Conservation (phyloP, 1,284 basidiomycete species). For the Trametes polyzona region DNA sequence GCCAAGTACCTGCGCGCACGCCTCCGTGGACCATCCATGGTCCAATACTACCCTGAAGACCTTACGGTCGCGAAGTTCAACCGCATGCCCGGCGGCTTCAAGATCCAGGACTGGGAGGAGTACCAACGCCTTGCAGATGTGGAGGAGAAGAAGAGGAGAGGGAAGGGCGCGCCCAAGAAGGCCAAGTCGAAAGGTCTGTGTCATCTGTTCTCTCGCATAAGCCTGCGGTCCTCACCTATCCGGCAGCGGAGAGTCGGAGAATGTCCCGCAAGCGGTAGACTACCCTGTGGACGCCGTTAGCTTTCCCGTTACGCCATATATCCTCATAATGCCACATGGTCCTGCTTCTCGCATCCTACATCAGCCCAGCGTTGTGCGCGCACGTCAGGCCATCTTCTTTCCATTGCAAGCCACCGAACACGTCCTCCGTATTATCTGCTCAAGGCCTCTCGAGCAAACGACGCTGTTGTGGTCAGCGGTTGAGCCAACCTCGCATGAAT, state of each 20-base stretch:
- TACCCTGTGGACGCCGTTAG: not conserved
- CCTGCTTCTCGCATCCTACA: not conserved
- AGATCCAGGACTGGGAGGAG: conserved; percentile 66
- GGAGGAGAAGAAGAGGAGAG: conserved; percentile 68
- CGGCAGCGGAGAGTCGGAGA: conserved; percentile 50
- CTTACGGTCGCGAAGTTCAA: conserved; percentile 56
- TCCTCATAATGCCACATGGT: not conserved
- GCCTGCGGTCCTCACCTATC: not conserved
- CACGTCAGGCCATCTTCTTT: too few species aligned
- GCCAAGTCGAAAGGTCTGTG: conserved; percentile 67
- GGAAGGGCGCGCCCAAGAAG: conserved; percentile 82
- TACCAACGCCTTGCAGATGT: conserved; percentile 69
- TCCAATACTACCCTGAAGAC: conserved; percentile 72
- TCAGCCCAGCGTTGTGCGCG: not conserved
- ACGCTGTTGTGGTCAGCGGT: too few species aligned
- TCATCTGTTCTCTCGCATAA: not conserved
- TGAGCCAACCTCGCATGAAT: too few species aligned
- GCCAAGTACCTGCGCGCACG: conserved; percentile 82
- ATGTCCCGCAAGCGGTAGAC: conserved; percentile 44
- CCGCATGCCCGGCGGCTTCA: conserved; percentile 49
- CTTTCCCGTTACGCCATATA: not conserved
- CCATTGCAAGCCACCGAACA: too few species aligned
- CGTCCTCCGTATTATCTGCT: too few species aligned
- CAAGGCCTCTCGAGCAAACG: too few species aligned
- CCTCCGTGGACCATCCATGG: conserved; percentile 78